phyloP scores from a whole-genome alignment of 2,329 filamentous ascomycete genomes.

The Fusarium cicatricum region DNA sequence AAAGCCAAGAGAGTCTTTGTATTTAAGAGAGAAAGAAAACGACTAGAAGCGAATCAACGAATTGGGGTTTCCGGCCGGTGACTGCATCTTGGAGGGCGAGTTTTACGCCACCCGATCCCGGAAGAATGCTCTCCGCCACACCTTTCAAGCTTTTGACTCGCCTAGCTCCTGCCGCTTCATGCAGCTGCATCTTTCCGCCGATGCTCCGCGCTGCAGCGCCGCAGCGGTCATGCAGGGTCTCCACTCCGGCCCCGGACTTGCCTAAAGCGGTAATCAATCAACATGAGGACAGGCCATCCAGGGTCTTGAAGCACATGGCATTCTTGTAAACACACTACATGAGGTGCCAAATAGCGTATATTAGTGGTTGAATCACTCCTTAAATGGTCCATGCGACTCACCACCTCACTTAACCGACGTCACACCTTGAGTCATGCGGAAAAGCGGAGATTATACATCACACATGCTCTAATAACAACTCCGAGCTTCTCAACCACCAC shows the following conservation, averaged over 20 bases:
- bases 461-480: slow-evolving; percentile 9
- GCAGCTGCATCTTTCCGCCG: slow-evolving; percentile 29
- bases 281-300: slow-evolving; percentile 12
- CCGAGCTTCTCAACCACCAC: neutral
- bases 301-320: slow-evolving; percentile 18
- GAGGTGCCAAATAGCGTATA: neutral
- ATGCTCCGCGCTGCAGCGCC: slow-evolving; percentile 40
- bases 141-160: slow-evolving; percentile 22
- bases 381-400: neutral
- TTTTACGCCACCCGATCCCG: slow-evolving; percentile 43
- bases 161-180: slow-evolving; percentile 35
- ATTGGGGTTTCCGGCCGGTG: slow-evolving; percentile 3
- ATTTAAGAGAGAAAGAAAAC: slow-evolving; percentile 18
- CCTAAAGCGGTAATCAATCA: slow-evolving; percentile 39
- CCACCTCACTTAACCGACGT: neutral
- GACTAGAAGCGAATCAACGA: slow-evolving; percentile 11
- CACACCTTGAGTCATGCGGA: neutral
- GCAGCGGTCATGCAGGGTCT: slow-evolving; percentile 27
- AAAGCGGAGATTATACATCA: slow-evolving; percentile 3
- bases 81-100: slow-evolving; percentile 15
- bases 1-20: slow-evolving; percentile 13
- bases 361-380: neutral
- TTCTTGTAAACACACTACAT: slow-evolving; percentile 7
- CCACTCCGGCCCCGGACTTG: slow-evolving; percentile 40
- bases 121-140: slow-evolving; percentile 44